phyloP scores from a whole-genome alignment of 495 filamentous ascomycete species.

The Chaetomium cochliodes region DNA sequence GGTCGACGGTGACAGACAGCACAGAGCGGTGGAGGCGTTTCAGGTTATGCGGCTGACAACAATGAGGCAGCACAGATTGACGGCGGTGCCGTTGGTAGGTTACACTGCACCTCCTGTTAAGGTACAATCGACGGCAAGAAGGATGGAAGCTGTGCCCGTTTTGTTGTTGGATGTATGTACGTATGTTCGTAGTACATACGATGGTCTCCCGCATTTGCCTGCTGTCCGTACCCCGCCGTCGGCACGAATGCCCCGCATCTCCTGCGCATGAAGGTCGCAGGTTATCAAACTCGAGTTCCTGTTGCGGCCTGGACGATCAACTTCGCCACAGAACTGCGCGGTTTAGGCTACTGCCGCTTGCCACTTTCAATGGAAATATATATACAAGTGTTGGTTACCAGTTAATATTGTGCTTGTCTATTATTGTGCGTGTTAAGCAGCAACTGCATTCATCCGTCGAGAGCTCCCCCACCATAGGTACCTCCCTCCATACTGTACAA shows the following conservation, averaged over 20 bases:
- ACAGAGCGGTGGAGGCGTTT: slow-evolving; percentile 11
- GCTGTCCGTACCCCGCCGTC: background rate
- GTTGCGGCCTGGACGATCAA: slow-evolving; percentile 12
- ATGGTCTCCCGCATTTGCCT: background rate
- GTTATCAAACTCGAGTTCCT: slow-evolving; percentile 17
- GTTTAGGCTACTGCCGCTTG: background rate
- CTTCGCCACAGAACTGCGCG: background rate
- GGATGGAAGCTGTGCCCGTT: background rate
- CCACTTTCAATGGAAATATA: background rate
- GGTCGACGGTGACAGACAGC: slow-evolving; percentile 3
- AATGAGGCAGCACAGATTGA: background rate
- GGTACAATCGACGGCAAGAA: background rate
- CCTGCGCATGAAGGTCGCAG: slow-evolving; percentile 4
- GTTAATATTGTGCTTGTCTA: background rate
- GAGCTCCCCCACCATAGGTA: slow-evolving; percentile 11
- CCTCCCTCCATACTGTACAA: no score
- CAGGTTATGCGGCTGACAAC: slow-evolving; percentile 18
- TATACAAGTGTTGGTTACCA: background rate
- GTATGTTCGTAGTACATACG: no score
- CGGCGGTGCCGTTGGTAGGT: background rate
- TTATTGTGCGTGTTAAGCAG: background rate
- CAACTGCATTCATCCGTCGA: background rate
- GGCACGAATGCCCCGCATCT: slow-evolving; percentile 5
- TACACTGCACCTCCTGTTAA: no score
- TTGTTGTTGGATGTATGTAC: background rate